Evolutionary conservation across 768 basidiomycete species (phyloP).

Genomic region (Cyclocybe cylindracea): DNA sequence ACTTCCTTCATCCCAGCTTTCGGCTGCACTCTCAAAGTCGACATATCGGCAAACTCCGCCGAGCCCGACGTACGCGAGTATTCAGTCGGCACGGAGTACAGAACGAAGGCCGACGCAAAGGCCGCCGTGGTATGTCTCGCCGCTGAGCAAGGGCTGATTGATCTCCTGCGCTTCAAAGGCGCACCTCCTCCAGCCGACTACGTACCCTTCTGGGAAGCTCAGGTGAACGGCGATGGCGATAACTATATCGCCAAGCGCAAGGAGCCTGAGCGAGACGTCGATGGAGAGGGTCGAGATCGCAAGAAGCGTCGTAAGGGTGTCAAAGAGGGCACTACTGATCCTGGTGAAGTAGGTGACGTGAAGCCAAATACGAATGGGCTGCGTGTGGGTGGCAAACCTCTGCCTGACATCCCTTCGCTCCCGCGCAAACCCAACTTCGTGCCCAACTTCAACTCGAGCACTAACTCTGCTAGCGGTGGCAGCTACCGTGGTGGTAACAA

Average conservation of each 20-base stretch:
- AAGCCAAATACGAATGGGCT: background rate
- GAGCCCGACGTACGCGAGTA: conserved; percentile 43
- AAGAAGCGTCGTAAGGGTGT: conserved; percentile 27
- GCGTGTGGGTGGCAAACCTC: too few species aligned
- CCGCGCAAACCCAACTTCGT: background rate
- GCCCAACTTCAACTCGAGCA: too few species aligned
- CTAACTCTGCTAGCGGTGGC: too few species aligned
- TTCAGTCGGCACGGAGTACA: conserved; percentile 48
- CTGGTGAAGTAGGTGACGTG: background rate
- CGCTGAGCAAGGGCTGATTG: conserved; percentile 55
- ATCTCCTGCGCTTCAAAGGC: conserved; percentile 60
- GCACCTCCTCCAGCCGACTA: conserved; percentile 45
- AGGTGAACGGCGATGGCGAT: conserved; percentile 24
- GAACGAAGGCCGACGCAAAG: conserved; percentile 62
- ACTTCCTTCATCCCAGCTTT: conserved; percentile 39
- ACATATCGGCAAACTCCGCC: conserved; percentile 32
- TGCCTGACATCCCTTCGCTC: background rate
- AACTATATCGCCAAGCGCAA: conserved; percentile 36
- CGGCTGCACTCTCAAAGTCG: conserved; percentile 51
- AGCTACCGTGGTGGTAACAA: background rate
- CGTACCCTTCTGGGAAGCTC: conserved; percentile 34
- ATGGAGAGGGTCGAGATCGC: conserved; percentile 28
- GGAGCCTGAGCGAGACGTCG: conserved; percentile 25
- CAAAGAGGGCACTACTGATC: conserved; percentile 10
- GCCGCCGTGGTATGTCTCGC: conserved; percentile 55